Conservation (phyloP, 1,139 yeast genomes). For the Yamadazyma triangularis region DNA sequence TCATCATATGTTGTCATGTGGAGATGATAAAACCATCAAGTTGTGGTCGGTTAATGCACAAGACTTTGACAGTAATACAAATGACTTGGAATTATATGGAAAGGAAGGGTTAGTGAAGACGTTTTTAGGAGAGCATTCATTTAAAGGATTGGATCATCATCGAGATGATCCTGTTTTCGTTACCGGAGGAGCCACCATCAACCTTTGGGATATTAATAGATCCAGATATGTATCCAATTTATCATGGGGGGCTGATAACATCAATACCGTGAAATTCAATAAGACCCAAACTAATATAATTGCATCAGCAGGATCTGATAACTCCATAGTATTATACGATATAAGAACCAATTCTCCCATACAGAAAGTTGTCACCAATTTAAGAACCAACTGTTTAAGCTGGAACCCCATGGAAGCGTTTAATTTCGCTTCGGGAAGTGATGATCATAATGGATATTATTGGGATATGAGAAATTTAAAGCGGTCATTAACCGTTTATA, state of each 20-base stretch:
- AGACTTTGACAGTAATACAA: constrained; percentile 32
- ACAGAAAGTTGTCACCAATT: constrained; percentile 78
- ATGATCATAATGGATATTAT: constrained; percentile 90
- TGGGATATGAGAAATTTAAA: constrained; percentile 95
- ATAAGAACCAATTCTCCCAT: constrained; percentile 89
- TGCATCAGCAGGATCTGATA: constrained; percentile 91
- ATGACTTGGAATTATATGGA: constrained; percentile 32
- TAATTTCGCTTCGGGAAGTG: constrained; percentile 86
- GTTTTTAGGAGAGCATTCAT: constrained; percentile 78
- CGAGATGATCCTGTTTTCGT: constrained; percentile 69
- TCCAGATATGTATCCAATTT: constrained; percentile 72
- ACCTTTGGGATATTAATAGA: constrained; percentile 84
- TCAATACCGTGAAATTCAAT: constrained; percentile 79
- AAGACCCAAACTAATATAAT: constrained; percentile 84
- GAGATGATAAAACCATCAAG: constrained; percentile 86
- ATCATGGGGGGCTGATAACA: constrained; percentile 96
- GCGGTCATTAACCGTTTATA: constrained; percentile 75
- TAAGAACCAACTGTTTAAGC: constrained; percentile 80
- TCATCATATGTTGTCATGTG: constrained; percentile 68
- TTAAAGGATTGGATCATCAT: constrained; percentile 85
- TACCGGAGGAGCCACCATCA: constrained; percentile 87
- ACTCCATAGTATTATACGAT: constrained; percentile 87
- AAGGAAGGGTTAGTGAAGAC: constrained; percentile 61
- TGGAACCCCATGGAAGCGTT: constrained; percentile 99
- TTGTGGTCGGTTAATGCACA: constrained; percentile 62